phyloP scores from a whole-genome alignment of 805 yeast species.

The Kregervanrija delftensis region DNA sequence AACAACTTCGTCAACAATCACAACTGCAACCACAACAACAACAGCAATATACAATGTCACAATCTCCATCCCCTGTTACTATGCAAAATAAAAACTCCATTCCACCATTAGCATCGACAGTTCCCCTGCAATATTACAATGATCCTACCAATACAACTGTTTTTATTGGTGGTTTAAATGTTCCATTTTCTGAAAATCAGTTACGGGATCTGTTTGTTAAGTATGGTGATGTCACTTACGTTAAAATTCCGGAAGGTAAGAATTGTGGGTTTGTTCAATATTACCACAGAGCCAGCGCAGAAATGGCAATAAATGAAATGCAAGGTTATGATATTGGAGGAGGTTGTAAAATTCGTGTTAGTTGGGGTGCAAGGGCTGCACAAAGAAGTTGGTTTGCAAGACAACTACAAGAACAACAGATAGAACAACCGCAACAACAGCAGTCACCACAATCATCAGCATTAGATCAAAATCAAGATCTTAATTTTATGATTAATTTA shows the following conservation, averaged over 20 bases:
- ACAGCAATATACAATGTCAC: too few relatives aligned
- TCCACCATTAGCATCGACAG: constrained; percentile 29
- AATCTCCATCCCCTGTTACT: too few relatives aligned
- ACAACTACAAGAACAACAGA: constrained; percentile 26
- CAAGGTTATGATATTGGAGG: constrained; percentile 81
- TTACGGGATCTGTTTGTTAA: constrained; percentile 51
- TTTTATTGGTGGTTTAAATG: constrained; percentile 68
- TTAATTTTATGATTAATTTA: constrained; percentile 7
- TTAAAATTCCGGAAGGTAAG: constrained; percentile 72
- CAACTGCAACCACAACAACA: too few relatives aligned
- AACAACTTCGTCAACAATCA: too few relatives aligned
- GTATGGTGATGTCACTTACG: constrained; percentile 72
- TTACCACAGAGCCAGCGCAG: constrained; percentile 73
- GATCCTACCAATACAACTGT: constrained; percentile 75
- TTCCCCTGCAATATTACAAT: constrained; percentile 56
- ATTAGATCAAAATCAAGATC: constrained; percentile 5
- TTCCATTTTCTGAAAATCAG: constrained; percentile 54
- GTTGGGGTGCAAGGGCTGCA: constrained; percentile 75
- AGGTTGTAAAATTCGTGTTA: constrained; percentile 71
- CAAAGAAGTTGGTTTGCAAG: constrained; percentile 31
- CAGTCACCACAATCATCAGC: constrained; percentile 12
- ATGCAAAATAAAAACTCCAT: neutral
- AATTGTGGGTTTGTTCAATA: constrained; percentile 83
- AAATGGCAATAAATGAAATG: constrained; percentile 77
- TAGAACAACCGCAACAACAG: constrained; percentile 19